Percentiles rank a stretch among this genome's conserved stretches.
Evolutionary conservation across 2,329 filamentous ascomycete species (phyloP).

Genomic region (Lasiodiplodia citricola): DNA sequence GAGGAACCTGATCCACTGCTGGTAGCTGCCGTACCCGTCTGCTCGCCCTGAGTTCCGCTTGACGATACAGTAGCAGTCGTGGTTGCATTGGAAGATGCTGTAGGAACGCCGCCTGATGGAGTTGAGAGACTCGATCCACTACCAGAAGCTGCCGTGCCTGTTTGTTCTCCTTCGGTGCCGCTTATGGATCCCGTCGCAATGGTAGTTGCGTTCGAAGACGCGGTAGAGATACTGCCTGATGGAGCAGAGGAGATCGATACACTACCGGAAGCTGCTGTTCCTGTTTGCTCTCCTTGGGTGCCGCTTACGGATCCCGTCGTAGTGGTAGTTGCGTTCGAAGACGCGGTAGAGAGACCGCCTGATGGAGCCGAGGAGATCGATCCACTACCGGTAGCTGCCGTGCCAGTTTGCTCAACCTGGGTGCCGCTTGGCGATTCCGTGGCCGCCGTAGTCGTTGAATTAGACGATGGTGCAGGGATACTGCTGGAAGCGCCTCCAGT

Average conservation of each 20-base stretch:
- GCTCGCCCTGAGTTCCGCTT: background rate
- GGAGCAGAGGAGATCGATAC: too few species aligned
- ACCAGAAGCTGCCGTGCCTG: background rate
- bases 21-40: background rate
- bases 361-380: too few species aligned
- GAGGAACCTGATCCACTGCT: background rate
- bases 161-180: background rate
- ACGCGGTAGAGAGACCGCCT: too few species aligned
- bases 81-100: too few species aligned
- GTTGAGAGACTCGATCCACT: too few species aligned
- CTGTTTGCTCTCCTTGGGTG: background rate
- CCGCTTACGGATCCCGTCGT: background rate
- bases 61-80: background rate
- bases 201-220: too few species aligned
- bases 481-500: background rate
- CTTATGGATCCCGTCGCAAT: background rate
- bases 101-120: too few species aligned
- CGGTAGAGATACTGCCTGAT: too few species aligned
- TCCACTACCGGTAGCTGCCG: background rate
- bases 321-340: too few species aligned
- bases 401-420: background rate
- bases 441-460: background rate
- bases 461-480: background rate
- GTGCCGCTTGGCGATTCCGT: background rate
- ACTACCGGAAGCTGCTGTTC: background rate